phyloP scores from a whole-genome alignment of 257 asterid genomes.

The Misopates orontium region DNA sequence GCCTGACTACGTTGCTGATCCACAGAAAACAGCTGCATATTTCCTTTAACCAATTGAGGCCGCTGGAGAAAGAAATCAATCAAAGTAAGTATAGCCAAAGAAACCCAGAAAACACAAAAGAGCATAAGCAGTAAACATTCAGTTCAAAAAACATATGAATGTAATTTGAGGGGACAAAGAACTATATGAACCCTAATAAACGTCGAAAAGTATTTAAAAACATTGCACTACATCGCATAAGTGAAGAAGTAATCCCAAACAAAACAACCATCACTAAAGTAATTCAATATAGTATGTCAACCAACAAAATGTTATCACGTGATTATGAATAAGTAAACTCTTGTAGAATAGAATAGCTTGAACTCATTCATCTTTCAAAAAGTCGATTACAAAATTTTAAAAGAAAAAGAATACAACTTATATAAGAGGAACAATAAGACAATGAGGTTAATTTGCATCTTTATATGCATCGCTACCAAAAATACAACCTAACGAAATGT shows the following conservation, averaged over 20 bases:
- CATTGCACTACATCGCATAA: background rate
- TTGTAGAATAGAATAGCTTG: background rate
- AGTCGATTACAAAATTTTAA: background rate
- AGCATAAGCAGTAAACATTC: background rate
- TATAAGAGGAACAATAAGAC: background rate
- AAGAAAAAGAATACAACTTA: background rate
- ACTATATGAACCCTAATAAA: background rate
- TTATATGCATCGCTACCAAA: conserved; percentile 4
- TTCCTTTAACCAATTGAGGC: conserved; percentile 97
- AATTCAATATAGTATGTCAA: conserved; percentile 17
- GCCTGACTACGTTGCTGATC: conserved; percentile 99
- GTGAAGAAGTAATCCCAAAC: conserved; percentile 5
- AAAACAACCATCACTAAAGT: conserved; percentile 3
- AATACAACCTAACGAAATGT: background rate
- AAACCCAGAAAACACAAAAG: conserved; percentile 21
- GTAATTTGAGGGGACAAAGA: background rate
- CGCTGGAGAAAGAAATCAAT: conserved; percentile 48
- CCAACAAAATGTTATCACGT: conserved; percentile 8
- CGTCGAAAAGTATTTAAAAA: conserved; percentile 13
- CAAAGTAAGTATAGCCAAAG: conserved; percentile 26
- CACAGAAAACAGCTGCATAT: conserved; percentile 92
- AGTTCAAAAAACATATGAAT: conserved; percentile 1
- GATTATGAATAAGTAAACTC: conserved; percentile 9
- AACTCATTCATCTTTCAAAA: conserved; percentile 7
- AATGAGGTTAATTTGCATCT: background rate